Evolutionary conservation across 306 rosid genomes (phyloP).

Genomic region (Trifolium fragiferum): DNA sequence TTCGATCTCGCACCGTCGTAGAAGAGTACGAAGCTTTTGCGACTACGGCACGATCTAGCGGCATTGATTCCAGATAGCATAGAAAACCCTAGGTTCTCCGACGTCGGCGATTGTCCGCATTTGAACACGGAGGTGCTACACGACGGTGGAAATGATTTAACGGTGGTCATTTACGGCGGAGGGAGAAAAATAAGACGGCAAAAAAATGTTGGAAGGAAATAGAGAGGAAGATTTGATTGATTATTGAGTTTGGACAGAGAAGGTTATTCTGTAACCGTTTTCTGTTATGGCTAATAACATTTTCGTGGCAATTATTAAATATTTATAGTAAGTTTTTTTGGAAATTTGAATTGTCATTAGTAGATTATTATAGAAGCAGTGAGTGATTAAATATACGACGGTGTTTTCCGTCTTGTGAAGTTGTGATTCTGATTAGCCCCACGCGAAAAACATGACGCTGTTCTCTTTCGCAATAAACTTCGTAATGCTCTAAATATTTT

Average conservation of each 20-base stretch:
- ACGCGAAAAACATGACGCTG: too few species aligned
- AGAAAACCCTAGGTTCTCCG: constrained; percentile 47
- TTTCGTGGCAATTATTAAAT: background rate
- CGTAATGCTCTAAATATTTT: too few species aligned
- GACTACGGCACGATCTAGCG: constrained; percentile 44
- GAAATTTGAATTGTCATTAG: background rate
- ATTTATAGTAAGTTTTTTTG: constrained; percentile 12
- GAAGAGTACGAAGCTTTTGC: constrained; percentile 34
- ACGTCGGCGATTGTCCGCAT: constrained; percentile 37
- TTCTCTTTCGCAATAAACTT: too few species aligned
- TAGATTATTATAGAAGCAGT: too few species aligned
- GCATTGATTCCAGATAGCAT: constrained; percentile 50
- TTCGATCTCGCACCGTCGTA: constrained; percentile 40
- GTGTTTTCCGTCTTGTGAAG: background rate
- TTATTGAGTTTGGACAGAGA: background rate
- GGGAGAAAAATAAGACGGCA: constrained; percentile 7
- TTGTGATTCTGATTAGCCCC: too few species aligned
- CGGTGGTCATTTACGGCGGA: constrained; percentile 46
- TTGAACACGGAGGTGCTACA: constrained; percentile 40
- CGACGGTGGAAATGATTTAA: constrained; percentile 27
- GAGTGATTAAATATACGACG: background rate
- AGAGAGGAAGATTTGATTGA: background rate
- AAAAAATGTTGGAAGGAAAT: background rate
- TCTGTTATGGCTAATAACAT: constrained; percentile 38
- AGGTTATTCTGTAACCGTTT: constrained; percentile 45